Base-by-base conservation (phyloP, 306 rosid species). In the Pyrus betulifolia region DNA sequence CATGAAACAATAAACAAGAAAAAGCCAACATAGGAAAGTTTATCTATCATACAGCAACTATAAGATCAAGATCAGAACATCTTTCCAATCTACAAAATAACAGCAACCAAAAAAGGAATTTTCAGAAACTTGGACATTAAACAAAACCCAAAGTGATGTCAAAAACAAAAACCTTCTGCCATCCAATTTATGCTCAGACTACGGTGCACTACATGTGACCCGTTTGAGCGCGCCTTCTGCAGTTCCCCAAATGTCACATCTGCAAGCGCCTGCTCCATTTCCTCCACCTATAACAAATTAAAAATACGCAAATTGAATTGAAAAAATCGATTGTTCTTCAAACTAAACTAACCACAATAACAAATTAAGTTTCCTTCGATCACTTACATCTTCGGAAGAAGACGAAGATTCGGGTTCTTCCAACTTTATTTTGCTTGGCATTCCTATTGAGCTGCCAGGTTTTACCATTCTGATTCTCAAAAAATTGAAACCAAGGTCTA, bases 161-260 rank as follows among this genome's bases (percentile, higher is more conserved):
- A 25, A 25, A 25, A 25, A 25, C 27, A 25, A 25, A 25, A 25
- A 25, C 27, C 27, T 25, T 25, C 27, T 25, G 27, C 27, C 27
- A 25, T 25, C 27, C 27, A 72, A 35, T 42, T 15, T 11, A 15
- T 18, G 64, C 63, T 30, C 4, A 14, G 58, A 45, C 58, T 74
- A 95, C 98, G 82, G 57, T 74, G 51, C 70, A 85, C 60, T 6
- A 81, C 62, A 82, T 85, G 91, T 6, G 91, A 79, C 69, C 98
- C 98, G 67, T 92, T 81, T 1, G 88, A 83, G 57, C 88, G 96
- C 31, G 93, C 98, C 88, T 82, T 89, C 82, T 85, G 96, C 87
- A 95, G 72, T 67, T 95, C 97, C 82, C 84, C 98, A 46, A 92
- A 89, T 9, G 97, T 95, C 58, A 84, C 92, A 81, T 90, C 93